Evolutionary conservation across 352 stramenopile genomes (phyloP).

Genomic region (Phytophthora citrophthora): DNA sequence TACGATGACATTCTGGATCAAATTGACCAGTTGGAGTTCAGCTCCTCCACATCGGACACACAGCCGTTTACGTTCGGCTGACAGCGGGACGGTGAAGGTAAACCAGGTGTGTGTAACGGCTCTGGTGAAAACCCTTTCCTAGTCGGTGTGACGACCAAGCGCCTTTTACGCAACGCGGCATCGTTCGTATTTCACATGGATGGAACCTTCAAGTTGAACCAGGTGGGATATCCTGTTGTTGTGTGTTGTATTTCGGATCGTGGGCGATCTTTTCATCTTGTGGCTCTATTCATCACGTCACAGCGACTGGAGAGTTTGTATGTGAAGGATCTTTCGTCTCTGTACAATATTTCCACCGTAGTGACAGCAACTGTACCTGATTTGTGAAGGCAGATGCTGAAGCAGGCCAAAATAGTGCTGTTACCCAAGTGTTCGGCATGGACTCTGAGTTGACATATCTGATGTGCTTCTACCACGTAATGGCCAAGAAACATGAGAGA

Average conservation of each 20-base stretch:
- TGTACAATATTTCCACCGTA: background rate
- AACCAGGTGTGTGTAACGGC: background rate
- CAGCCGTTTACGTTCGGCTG: too few relatives aligned
- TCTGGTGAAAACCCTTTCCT: constrained; percentile 1
- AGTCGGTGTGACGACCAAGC: background rate
- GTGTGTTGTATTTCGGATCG: background rate
- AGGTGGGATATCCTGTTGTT: background rate
- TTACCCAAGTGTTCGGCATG: background rate
- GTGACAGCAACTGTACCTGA: background rate
- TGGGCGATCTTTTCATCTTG: background rate
- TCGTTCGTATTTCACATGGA: constrained; percentile 2
- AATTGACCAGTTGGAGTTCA: too few relatives aligned
- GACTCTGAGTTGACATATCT: background rate
- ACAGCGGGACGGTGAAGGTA: too few relatives aligned
- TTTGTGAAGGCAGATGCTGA: background rate
- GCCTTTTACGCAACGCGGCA: background rate
- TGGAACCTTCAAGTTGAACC: background rate
- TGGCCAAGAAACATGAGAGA: background rate
- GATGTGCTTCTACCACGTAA: background rate
- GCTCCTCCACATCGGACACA: too few relatives aligned
- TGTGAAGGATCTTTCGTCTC: background rate
- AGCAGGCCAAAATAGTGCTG: background rate
- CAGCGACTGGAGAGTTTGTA: background rate
- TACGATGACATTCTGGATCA: too few relatives aligned
- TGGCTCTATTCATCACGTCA: background rate